A percentile compares a stretch with the other conserved stretches of the same genome.
phyloP scores from a whole-genome alignment of 768 basidiomycete species.

The Pholiota conissans region DNA sequence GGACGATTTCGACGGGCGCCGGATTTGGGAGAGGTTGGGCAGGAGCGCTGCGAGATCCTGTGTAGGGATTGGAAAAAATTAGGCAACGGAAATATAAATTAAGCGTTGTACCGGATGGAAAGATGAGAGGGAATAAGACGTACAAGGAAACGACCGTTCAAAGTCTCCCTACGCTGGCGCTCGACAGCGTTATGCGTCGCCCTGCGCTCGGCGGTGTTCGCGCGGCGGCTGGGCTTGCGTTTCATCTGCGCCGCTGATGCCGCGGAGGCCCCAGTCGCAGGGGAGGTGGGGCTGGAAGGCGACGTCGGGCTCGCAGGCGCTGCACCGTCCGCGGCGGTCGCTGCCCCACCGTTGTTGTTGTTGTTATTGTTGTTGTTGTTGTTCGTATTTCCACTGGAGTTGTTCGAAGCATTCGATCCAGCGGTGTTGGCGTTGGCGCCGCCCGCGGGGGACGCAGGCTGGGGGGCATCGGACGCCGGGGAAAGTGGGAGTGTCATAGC shows the following conservation, averaged over 20 bases:
- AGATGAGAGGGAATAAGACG: slow-evolving; percentile 23
- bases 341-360: slow-evolving; percentile 12
- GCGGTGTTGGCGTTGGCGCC: slow-evolving; percentile 22
- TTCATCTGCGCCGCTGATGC: slow-evolving; percentile 44
- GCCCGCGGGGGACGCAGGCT: slow-evolving; percentile 48
- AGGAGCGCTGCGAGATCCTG: slow-evolving; percentile 91
- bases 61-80: not conserved
- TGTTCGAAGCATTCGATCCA: slow-evolving; percentile 1
- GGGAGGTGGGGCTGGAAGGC: slow-evolving; percentile 9
- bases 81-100: not conserved
- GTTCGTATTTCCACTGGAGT: slow-evolving; percentile 10
- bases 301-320: slow-evolving; percentile 12
- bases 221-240: slow-evolving; percentile 83
- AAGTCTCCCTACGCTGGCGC: slow-evolving; percentile 86
- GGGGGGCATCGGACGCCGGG: slow-evolving; percentile 32
- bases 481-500: slow-evolving; percentile 38
- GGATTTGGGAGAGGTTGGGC: slow-evolving; percentile 87
- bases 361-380: slow-evolving; percentile 15
- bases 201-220: slow-evolving; percentile 95
- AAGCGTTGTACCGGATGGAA: not conserved
- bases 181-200: slow-evolving; percentile 98
- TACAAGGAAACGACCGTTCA: slow-evolving; percentile 91
- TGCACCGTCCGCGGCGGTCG: not conserved
- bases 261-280: slow-evolving; percentile 18
- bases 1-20: slow-evolving; percentile 93